Evolutionary conservation across 768 basidiomycete species (phyloP).

Genomic region (Pleurotus eryngii): DNA sequence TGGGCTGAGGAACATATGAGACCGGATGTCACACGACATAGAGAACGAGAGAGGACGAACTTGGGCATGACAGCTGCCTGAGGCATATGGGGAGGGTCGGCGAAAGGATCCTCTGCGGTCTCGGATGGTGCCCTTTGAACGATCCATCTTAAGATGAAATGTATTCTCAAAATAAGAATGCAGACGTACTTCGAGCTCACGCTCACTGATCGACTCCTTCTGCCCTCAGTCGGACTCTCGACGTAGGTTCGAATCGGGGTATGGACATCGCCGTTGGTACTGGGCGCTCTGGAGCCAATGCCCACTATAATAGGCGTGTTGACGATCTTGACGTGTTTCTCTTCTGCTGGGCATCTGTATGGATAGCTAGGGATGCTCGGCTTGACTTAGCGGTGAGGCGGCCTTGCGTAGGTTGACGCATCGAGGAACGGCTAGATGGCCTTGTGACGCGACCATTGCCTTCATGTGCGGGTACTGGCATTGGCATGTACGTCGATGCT

Average conservation of each 20-base stretch:
- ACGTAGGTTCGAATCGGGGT: background rate
- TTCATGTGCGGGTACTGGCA: background rate
- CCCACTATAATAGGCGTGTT: constrained; percentile 3
- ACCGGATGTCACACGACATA: background rate
- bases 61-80: constrained; percentile 8
- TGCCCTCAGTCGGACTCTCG: background rate
- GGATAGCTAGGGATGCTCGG: constrained; percentile 1
- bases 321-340: constrained; percentile 8
- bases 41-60: constrained; percentile 20
- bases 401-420: background rate
- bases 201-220: constrained; percentile 1
- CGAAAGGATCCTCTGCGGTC: constrained; percentile 26
- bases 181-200: constrained; percentile 13
- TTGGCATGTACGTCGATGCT: background rate
- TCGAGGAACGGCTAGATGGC: constrained; percentile 3
- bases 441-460: background rate
- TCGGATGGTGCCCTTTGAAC: constrained; percentile 12
- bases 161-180: background rate
- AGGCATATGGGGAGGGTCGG: constrained; percentile 29
- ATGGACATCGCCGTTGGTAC: background rate
- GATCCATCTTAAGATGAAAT: constrained; percentile 1
- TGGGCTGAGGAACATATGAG: constrained; percentile 12
- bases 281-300: background rate
- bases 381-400: constrained; percentile 3
- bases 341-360: background rate